A percentile compares a stretch with the other conserved stretches of the same genome.
phyloP scores from a whole-genome alignment of 2,329 filamentous ascomycete genomes.

The Arthrobotrys sinensis region DNA sequence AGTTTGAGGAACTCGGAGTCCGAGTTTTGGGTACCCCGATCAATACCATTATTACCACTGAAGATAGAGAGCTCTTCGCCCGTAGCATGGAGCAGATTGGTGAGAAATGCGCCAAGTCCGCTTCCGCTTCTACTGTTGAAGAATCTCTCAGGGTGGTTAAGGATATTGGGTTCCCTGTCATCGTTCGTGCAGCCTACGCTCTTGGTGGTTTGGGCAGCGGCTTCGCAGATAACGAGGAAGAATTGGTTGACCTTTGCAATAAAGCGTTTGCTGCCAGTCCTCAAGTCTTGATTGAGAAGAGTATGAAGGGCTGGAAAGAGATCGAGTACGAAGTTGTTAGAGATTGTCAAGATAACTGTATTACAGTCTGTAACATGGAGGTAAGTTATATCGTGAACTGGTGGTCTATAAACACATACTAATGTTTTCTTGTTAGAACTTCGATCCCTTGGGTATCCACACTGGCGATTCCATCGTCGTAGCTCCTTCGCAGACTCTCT shows the following conservation, averaged over 20 bases:
- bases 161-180: conserved; percentile 94
- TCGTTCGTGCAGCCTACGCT: conserved; percentile 95
- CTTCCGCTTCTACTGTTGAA: conserved; percentile 87
- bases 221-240: conserved; percentile 88
- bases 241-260: conserved; percentile 89
- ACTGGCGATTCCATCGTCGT: conserved; percentile 99
- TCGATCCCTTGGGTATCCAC: conserved; percentile 96
- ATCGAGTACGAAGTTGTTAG: conserved; percentile 99
- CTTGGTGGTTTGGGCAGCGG: conserved; percentile 95
- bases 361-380: conserved; percentile 99
- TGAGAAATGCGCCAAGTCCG: conserved; percentile 97
- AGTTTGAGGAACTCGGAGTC: conserved; percentile 92
- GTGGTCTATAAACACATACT: not conserved
- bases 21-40: conserved; percentile 96
- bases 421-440: conserved; percentile 74
- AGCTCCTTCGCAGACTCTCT: conserved; percentile 94
- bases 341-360: conserved; percentile 96
- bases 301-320: conserved; percentile 99
- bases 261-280: conserved; percentile 96
- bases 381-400: conserved; percentile 34
- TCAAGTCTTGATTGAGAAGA: conserved; percentile 95
- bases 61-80: conserved; percentile 97
- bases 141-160: conserved; percentile 92
- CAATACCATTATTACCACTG: conserved; percentile 97
- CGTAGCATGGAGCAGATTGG: conserved; percentile 98